phyloP scores from a whole-genome alignment of 2,329 filamentous ascomycete species.

The Phaeosphaeria sp. region DNA sequence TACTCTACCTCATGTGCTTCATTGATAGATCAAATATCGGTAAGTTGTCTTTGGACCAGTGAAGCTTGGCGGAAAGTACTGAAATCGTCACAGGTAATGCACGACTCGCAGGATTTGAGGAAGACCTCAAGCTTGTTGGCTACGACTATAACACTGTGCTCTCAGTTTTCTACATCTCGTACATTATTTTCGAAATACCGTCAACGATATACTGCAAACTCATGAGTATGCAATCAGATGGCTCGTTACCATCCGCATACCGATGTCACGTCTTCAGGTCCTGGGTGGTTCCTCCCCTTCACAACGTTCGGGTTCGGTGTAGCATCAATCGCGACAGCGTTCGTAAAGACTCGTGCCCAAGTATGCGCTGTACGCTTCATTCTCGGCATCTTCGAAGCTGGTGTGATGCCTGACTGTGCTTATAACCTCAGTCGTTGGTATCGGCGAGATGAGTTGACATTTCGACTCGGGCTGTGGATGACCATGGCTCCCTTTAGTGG shows the following conservation, averaged over 20 bases:
- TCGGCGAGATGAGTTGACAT: conserved; percentile 68
- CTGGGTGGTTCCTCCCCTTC: conserved; percentile 72
- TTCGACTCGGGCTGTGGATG: conserved; percentile 70
- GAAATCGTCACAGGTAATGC: conserved; percentile 55
- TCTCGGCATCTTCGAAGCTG: conserved; percentile 69
- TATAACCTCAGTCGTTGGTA: conserved; percentile 77
- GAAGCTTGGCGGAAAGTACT: background rate
- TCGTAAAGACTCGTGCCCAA: conserved; percentile 60
- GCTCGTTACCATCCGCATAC: background rate
- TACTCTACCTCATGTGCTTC: conserved; percentile 74
- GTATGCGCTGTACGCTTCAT: conserved; percentile 68
- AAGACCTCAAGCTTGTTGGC: conserved; percentile 63
- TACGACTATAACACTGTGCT: conserved; percentile 73
- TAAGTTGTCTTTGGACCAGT: conserved; percentile 31
- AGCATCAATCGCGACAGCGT: conserved; percentile 67
- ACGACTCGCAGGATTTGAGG: conserved; percentile 67
- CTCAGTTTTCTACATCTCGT: conserved; percentile 73
- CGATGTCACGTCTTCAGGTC: conserved; percentile 45
- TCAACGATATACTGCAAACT: conserved; percentile 58
- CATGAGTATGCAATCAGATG: background rate
- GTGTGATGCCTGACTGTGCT: conserved; percentile 73
- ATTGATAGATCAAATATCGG: conserved; percentile 75
- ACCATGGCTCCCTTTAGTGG: conserved; percentile 72
- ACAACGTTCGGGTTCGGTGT: conserved; percentile 67
- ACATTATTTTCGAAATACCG: conserved; percentile 75